Conservation (phyloP, 192 early-diverging fungal species). For the Entomortierella beljakovae region DNA sequence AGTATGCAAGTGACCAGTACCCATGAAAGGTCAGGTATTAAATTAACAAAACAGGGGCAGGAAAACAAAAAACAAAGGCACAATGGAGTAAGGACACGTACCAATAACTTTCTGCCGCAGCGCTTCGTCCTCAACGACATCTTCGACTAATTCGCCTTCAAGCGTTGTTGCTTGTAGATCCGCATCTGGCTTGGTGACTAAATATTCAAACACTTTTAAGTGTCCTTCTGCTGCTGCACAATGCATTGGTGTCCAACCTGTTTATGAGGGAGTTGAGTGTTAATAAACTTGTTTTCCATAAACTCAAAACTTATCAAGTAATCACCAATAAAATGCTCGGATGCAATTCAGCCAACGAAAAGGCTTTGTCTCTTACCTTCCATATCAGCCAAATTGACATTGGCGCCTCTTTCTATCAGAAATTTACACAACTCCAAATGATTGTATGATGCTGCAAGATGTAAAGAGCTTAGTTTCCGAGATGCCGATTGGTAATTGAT, state of each 20-base stretch:
- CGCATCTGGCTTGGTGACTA: slow-evolving; percentile 41
- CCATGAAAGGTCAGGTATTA: too few species aligned
- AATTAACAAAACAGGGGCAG: background rate
- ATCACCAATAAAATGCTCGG: background rate
- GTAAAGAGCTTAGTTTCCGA: slow-evolving; percentile 38
- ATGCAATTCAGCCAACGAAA: background rate
- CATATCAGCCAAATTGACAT: slow-evolving; percentile 66
- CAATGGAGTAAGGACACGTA: slow-evolving; percentile 8
- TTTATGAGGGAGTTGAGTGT: slow-evolving; percentile 24
- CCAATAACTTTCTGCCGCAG: slow-evolving; percentile 36
- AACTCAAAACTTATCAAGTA: background rate
- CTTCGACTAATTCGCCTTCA: slow-evolving; percentile 50
- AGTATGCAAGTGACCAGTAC: background rate
- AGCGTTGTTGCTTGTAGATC: slow-evolving; percentile 36
- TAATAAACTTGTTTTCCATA: background rate
- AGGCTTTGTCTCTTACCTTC: slow-evolving; percentile 53
- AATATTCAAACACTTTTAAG: slow-evolving; percentile 59
- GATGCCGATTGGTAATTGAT: slow-evolving; percentile 46
- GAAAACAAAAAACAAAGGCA: background rate
- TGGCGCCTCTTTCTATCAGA: slow-evolving; percentile 29
- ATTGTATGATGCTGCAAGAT: slow-evolving; percentile 49
- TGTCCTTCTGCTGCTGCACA: slow-evolving; percentile 77
- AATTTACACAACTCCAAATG: slow-evolving; percentile 41
- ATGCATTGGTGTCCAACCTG: slow-evolving; percentile 77
- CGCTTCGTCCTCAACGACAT: slow-evolving; percentile 47